Evolutionary conservation across 2,329 filamentous ascomycete genomes (phyloP).

Genomic region (Xylaria sp.): DNA sequence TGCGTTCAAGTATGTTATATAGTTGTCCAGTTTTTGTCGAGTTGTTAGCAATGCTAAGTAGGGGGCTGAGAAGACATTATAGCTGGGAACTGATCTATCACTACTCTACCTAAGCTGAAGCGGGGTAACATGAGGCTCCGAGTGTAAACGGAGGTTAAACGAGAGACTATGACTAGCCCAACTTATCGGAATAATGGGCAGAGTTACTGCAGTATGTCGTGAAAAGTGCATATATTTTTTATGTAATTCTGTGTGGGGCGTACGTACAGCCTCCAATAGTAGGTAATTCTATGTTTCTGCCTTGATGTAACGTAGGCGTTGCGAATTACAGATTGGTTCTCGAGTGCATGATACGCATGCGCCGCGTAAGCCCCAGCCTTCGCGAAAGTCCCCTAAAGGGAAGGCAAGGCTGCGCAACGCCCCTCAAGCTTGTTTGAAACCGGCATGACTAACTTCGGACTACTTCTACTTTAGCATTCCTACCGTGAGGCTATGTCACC

Average conservation of each 20-base stretch:
- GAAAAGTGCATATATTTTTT: background rate
- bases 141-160: background rate
- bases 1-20: background rate
- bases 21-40: background rate
- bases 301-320: background rate
- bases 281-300: background rate
- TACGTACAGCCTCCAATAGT: constrained; percentile 3
- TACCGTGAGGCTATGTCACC: background rate
- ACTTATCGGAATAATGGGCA: background rate
- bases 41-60: background rate
- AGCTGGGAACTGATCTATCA: background rate
- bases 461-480: background rate
- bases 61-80: background rate
- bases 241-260: background rate
- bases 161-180: background rate
- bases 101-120: background rate
- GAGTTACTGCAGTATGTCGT: background rate
- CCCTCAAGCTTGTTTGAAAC: background rate
- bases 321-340: background rate
- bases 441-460: background rate
- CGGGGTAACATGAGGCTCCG: constrained; percentile 9
- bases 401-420: constrained; percentile 4
- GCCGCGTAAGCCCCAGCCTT: constrained; percentile 18
- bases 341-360: constrained; percentile 14
- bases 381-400: background rate